Evolutionary conservation across 1,284 basidiomycete genomes (phyloP), one percentile per base, ranked within the genome.

Genomic region (Papiliotrema fonsecae): DNA sequence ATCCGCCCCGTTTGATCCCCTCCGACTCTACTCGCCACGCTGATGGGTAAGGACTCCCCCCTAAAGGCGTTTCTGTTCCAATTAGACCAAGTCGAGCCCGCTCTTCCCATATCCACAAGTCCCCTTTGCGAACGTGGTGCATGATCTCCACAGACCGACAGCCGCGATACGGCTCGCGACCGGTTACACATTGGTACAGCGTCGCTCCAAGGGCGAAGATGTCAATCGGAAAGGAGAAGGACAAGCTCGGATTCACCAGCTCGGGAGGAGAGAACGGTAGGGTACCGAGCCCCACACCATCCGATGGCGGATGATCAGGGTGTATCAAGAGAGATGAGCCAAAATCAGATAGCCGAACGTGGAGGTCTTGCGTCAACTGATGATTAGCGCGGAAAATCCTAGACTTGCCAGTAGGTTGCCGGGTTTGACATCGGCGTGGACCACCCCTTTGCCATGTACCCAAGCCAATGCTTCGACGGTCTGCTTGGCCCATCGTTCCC

Each of bases 221-320:
- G 61, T 79, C 78, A 50, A 74, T 69, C 1, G 75, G 69, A 59
- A 74, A 77, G 21, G 68, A 70, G 60, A 77, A 78, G 0, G 74
- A 60, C 22, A 57, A 61, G n/a, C 42, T 49, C 1, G 70, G 65
- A 47, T 69, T 65, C 34, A 74, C 66, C 28, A 78, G 70, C 52
- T 79, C 78, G n/a, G 78, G 77, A 0, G 77, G 67, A 0, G 75
- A 73, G 64, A 78, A 79, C 0, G 74, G 64, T 2, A 77, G 66
- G 1, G 78, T 78, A 25, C 78, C 78, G 7, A 77, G 67, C 10
- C 77, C 77, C 3, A 75, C 58, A 10, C 72, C 71, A 56, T 75
- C 74, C 19, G 68, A 69, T 1, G 75, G 76, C 25, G 65, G 67
- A 42, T 72, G 66, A 30, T 60, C 49, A 1, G 71, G 64, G 18